Percentiles rank a stretch among this genome's conserved stretches.
Conservation (phyloP, 192 early-diverging fungal species). For the Backusella sp. region DNA sequence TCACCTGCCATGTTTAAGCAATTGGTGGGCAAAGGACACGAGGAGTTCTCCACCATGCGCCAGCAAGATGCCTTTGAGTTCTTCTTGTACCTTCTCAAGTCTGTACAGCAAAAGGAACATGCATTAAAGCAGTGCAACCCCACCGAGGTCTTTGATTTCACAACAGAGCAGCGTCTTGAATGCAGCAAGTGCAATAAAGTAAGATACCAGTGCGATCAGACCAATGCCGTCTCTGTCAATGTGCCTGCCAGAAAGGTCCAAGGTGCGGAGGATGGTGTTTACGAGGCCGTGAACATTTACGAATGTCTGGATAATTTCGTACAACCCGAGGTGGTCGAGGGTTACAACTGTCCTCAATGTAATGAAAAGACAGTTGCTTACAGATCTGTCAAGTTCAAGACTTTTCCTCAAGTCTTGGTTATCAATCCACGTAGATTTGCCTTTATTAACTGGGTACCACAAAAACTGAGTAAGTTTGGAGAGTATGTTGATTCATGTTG, state of each 20-base stretch:
- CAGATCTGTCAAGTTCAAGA: constrained; percentile 54
- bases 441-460: constrained; percentile 82
- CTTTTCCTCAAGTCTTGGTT: constrained; percentile 75
- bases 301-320: constrained; percentile 67
- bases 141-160: constrained; percentile 77
- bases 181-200: constrained; percentile 84
- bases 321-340: constrained; percentile 52
- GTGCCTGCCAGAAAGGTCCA: constrained; percentile 63
- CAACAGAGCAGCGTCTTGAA: constrained; percentile 80
- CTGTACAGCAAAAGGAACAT: constrained; percentile 79
- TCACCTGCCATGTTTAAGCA: constrained; percentile 90
- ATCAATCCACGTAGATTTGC: constrained; percentile 73
- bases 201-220: constrained; percentile 61
- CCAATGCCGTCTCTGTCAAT: constrained; percentile 59
- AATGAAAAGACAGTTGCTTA: constrained; percentile 52
- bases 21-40: constrained; percentile 82
- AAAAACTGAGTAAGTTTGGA: constrained; percentile 49
- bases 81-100: constrained; percentile 72
- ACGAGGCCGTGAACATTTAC: constrained; percentile 58
- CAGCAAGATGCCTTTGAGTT: constrained; percentile 99
- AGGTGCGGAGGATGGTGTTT: constrained; percentile 10
- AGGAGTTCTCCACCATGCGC: constrained; percentile 97
- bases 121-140: constrained; percentile 41
- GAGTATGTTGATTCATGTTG: no score
- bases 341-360: constrained; percentile 64